Evolutionary conservation across 805 yeast genomes (phyloP), one percentile per base, ranked within the genome.

Genomic region (Metschnikowia amazonensis): DNA sequence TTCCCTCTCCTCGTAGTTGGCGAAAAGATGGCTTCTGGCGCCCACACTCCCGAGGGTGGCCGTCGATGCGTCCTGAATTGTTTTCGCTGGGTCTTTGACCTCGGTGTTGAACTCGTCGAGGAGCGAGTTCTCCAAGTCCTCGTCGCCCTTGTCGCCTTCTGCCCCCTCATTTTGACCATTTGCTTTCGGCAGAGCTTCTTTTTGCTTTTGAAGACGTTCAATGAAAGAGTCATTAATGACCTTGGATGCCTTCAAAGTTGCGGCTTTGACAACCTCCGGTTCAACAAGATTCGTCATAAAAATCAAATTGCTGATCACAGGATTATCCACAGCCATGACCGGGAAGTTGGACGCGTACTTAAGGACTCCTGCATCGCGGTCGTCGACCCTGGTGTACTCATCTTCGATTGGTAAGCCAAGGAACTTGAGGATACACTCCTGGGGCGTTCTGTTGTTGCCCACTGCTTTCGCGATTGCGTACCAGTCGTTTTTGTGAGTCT

Each of bases 221-320:
- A 35, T 24, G 21, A 41, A 37, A 14, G n/a, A 30, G 13, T 42
- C 44, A 52, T 77, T 79, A 54, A 75, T 66, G 1, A 69, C 70
- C 42, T 69, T 69, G 5, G 81, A 74, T 0, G 89, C 89, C 40
- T 82, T 69, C 25, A 60, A 66, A 6, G 95, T 84, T 28, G 95
- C 95, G 9, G 90, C 89, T 45, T 82, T 80, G 0, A 92, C 96
- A 18, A 86, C 86, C 33, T 84, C 84, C 10, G 92, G 85, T 58
- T 92, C 97, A 14, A 89, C 95, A 41, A 90, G 67, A 31, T 88
- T 82, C 0, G 90, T 82, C 65, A 94, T 71, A 64, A 90, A 94
- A 11, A 96, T 84, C 51, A 94, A 76, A n/a, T 95, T 92, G 30
- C 95, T 84, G 70, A 94, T 76, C 3, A 94, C 89, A 2, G 99